Evolutionary conservation across 2,329 filamentous ascomycete genomes (phyloP).

Genomic region (Calonectria hongkongensis): DNA sequence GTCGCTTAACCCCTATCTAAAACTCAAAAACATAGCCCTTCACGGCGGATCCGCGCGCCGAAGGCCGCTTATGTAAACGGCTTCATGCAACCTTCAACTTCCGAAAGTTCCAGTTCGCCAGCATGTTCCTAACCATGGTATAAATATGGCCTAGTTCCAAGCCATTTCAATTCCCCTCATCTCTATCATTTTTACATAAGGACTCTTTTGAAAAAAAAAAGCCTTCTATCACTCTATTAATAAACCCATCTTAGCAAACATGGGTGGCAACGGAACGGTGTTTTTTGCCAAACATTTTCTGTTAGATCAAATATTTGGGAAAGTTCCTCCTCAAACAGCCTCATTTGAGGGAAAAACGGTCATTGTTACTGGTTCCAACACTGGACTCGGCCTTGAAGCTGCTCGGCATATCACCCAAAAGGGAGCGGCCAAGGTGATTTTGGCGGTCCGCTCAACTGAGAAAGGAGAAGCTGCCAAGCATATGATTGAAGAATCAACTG

Average conservation of each 20-base stretch:
- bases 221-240: background rate
- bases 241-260: background rate
- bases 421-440: slow-evolving; percentile 19
- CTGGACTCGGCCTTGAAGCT: slow-evolving; percentile 28
- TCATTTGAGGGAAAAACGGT: slow-evolving; percentile 28
- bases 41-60: background rate
- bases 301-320: background rate
- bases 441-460: slow-evolving; percentile 13
- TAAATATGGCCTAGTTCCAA: background rate
- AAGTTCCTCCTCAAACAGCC: background rate
- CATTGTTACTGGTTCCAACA: slow-evolving; percentile 31
- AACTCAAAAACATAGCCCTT: too few relatives aligned
- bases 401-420: slow-evolving; percentile 11
- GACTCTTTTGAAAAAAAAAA: too few relatives aligned
- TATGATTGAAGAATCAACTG: slow-evolving; percentile 3
- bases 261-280: slow-evolving; percentile 6
- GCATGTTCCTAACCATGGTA: background rate
- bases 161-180: background rate
- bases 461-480: slow-evolving; percentile 16
- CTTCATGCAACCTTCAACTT: background rate
- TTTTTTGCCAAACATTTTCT: background rate
- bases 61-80: slow-evolving; percentile 9
- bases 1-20: background rate
- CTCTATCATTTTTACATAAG: too few relatives aligned
- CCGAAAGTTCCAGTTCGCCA: background rate